Conservation (phyloP, 192 early-diverging fungal species). For the Coemansia sp. region DNA sequence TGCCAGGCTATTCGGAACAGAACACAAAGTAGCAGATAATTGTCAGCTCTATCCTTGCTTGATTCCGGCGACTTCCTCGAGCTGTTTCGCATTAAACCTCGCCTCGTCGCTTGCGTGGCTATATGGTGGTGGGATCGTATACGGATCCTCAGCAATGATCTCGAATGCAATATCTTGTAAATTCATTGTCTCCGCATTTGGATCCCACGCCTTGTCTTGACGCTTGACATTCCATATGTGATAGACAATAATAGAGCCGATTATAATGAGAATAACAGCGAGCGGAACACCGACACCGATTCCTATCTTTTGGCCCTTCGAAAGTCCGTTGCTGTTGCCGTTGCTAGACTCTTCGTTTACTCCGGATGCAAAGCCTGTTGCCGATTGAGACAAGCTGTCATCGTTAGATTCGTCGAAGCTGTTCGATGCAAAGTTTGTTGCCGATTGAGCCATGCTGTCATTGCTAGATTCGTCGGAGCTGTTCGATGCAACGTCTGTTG, state of each 20-base stretch:
- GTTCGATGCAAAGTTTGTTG: not conserved
- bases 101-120: not conserved
- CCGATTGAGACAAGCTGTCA: too few relatives aligned
- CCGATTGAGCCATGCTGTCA: not conserved
- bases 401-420: not conserved
- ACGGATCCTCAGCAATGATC: not conserved
- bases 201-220: conserved; percentile 15
- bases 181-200: not conserved
- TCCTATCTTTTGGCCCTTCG: conserved; percentile 1
- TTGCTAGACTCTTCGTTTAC: not conserved
- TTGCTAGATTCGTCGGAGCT: not conserved
- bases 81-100: not conserved
- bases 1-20: too few relatives aligned
- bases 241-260: not conserved
- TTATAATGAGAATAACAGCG: not conserved
- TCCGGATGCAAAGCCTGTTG: too few relatives aligned
- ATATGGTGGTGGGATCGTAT: not conserved
- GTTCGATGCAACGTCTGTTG: not conserved
- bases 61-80: not conserved
- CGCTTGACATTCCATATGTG: conserved; percentile 3
- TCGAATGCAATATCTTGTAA: conserved; percentile 1
- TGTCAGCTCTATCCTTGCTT: not conserved
- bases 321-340: not conserved
- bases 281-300: conserved; percentile 5
- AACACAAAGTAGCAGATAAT: too few relatives aligned